Evolutionary conservation across 441 rosid genomes (phyloP).

Genomic region (Gossypium aridum): DNA sequence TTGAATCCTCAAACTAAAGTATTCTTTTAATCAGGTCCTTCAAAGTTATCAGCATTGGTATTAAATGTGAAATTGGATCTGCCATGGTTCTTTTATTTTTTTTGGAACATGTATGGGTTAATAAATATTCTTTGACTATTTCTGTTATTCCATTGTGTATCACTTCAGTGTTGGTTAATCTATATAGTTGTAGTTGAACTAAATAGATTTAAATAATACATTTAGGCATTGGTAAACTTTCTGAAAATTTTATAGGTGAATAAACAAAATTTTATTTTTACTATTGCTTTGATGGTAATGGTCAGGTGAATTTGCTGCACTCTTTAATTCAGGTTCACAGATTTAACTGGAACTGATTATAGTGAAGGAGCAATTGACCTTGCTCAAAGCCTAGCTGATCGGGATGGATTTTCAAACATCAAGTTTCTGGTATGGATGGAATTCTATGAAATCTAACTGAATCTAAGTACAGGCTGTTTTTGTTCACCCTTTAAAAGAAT

Average conservation of each 20-base stretch:
- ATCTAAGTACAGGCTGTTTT: background rate
- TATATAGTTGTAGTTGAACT: background rate
- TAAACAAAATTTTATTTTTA: background rate
- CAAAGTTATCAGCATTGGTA: background rate
- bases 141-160: background rate
- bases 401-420: conserved; percentile 66
- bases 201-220: background rate
- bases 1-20: background rate
- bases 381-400: conserved; percentile 69
- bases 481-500: background rate
- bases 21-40: background rate
- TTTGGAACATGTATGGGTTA: background rate
- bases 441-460: conserved; percentile 6
- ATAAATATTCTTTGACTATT: background rate
- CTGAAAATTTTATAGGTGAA: background rate
- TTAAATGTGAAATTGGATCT: background rate
- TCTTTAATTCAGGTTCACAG: conserved; percentile 60
- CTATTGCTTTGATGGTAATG: background rate
- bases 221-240: background rate
- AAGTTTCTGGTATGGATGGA: conserved; percentile 57
- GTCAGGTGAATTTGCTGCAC: background rate
- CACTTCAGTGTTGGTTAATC: background rate
- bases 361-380: conserved; percentile 89
- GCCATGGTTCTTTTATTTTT: background rate
- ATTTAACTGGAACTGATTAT: conserved; percentile 82